These are phyloP conservation scores for Ceratobasidium sp. DNA, from an alignment of 1,284 basidiomycete species.

Conservation along the genomic window DNA sequence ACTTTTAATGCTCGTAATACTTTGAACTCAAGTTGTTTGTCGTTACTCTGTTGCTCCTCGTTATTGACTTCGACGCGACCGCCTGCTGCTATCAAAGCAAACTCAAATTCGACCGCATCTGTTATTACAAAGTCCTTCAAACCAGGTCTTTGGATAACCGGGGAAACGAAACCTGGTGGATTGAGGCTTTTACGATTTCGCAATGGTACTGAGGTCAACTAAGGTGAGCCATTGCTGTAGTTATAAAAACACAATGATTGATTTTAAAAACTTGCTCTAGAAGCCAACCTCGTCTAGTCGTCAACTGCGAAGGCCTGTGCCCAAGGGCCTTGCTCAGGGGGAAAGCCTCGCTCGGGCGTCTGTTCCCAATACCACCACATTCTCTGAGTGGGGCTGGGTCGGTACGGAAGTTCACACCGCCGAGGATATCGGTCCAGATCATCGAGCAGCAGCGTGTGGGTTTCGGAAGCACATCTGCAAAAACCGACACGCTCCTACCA, in stretches of 20 bases:
- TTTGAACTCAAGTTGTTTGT: too few relatives aligned
- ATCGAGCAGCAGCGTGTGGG: constrained; percentile 76
- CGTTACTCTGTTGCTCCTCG: too few relatives aligned
- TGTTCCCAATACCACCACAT: constrained; percentile 60
- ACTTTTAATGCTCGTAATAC: too few relatives aligned
- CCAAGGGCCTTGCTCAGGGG: constrained; percentile 69
- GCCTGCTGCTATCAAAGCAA: too few relatives aligned
- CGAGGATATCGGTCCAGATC: constrained; percentile 72
- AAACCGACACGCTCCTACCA: constrained; percentile 43
- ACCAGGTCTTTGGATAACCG: too few relatives aligned
- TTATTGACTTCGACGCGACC: too few relatives aligned
- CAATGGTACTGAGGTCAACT: neutral
- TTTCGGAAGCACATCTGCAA: constrained; percentile 60
- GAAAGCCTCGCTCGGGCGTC: constrained; percentile 72
- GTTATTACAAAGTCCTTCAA: too few relatives aligned
- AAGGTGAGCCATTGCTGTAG: neutral
- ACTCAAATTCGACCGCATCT: too few relatives aligned
- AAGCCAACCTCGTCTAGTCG: neutral
- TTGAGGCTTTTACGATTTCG: neutral
- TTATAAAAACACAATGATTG: neutral
- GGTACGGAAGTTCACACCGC: constrained; percentile 70
- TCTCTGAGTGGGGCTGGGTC: constrained; percentile 82
- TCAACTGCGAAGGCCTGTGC: constrained; percentile 58
- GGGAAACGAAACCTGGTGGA: neutral
- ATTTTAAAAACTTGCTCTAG: neutral